These are phyloP conservation scores for Colletotrichum lini DNA, from an alignment of 2,329 filamentous ascomycete species.

Conservation along the genomic window DNA sequence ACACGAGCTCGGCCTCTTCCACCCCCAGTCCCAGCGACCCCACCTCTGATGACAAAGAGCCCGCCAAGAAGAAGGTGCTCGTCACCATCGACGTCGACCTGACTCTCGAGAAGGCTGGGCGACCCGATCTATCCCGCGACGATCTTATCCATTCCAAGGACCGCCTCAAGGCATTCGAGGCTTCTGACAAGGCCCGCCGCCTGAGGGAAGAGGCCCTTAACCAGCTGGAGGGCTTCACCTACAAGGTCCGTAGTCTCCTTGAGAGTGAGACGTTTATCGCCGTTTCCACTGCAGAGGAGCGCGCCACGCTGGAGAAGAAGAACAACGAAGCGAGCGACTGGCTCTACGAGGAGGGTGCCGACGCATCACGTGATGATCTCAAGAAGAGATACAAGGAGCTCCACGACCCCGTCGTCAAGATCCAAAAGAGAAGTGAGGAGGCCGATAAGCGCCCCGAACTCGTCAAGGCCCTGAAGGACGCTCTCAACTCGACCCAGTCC, in stretches of 20 bases:
- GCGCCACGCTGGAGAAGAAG: constrained; percentile 76
- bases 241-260: constrained; percentile 87
- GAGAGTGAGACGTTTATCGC: constrained; percentile 82
- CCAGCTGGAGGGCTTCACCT: constrained; percentile 93
- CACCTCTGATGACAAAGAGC: constrained; percentile 63
- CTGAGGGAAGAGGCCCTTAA: constrained; percentile 90
- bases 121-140: constrained; percentile 63
- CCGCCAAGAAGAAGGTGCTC: constrained; percentile 73
- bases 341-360: constrained; percentile 88
- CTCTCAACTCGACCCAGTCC: constrained; percentile 79
- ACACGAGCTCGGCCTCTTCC: constrained; percentile 44
- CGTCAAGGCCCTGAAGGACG: constrained; percentile 76
- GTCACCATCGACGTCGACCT: constrained; percentile 68
- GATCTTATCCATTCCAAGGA: constrained; percentile 71
- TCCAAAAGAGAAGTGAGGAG: constrained; percentile 83
- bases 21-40: constrained; percentile 64
- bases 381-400: constrained; percentile 83
- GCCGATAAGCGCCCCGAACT: constrained; percentile 78
- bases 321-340: constrained; percentile 84
- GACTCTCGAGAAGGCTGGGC: constrained; percentile 64
- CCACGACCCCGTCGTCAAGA: constrained; percentile 82
- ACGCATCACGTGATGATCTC: constrained; percentile 82
- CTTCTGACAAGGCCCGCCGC: constrained; percentile 83
- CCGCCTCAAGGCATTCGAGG: constrained; percentile 86
- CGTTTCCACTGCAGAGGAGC: constrained; percentile 78